Base-by-base conservation (phyloP, 805 yeast genomes). In the Suhomyces sp. region DNA sequence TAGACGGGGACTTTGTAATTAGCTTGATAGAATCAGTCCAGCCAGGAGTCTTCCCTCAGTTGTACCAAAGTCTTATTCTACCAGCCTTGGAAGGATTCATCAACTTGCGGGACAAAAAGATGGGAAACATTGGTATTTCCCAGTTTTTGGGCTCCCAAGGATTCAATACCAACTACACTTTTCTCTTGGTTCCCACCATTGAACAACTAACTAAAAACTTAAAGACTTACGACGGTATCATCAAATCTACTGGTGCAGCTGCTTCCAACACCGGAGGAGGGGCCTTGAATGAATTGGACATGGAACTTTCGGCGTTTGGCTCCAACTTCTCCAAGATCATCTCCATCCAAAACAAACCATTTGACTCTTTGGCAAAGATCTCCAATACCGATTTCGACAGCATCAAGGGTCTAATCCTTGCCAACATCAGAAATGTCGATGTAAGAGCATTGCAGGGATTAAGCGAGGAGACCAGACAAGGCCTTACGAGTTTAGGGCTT, bases 301-400 rank as follows among this genome's bases (percentile, higher is more conserved):
- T 80, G 27, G 91, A 87, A 48, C 62, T 79, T 22, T 65, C 77
- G 2, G 76, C 94, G 2, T 94, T 92, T 69, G 98, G 98, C 2
- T 86, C 97, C 0, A 83, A 85, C 48, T 94, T 82, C 68, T 88
- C 96, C 48, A 84, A 81, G 62, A 75, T 94, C 53, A 82, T 80
- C 1, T 80, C 87, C 2, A 84, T 91, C 46, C 76, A 81, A 31
- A 69, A 69, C 13, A 82, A 77, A 56, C 78, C 85, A 3, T 76
- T 81, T 57, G 97, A 94, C 68, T 97, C 97, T 1, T 65, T 83
- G 27, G 79, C 83, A 1, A 73, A 75, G 21, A 68, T 89, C 10
- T 64, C 61, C 49, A 72, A 70, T 54, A 65, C 69, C 39, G 75
- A 73, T 46, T 58, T 57, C 37, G 60, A 55, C 17, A 53, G 65